Conservation (phyloP, 2,329 filamentous ascomycete species). For the Dactylonectria estremocensis region DNA sequence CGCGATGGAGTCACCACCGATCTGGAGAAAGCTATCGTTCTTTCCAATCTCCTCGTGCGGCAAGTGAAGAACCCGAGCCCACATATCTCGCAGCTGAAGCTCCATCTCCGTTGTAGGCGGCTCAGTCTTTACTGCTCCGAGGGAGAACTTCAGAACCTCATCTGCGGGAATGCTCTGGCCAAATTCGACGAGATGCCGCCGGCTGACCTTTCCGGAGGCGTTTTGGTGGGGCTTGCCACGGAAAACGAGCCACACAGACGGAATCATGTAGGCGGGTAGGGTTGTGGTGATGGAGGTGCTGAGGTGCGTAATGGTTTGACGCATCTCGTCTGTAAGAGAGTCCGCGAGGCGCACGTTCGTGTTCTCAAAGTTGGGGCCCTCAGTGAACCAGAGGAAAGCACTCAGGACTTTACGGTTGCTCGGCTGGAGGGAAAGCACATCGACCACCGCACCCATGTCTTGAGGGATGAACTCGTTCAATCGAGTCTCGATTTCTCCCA, state of each 20-base stretch:
- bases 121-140: conserved; percentile 16
- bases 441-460: conserved; percentile 39
- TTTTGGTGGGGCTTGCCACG: conserved; percentile 35
- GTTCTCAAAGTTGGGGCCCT: conserved; percentile 18
- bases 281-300: conserved; percentile 17
- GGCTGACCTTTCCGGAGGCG: conserved; percentile 39
- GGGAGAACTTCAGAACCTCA: conserved; percentile 1
- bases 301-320: conserved; percentile 7
- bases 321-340: conserved; percentile 14
- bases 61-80: conserved; percentile 32
- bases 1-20: conserved; percentile 56
- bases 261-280: conserved; percentile 58
- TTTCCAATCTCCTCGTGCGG: conserved; percentile 32
- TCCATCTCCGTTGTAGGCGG: background rate
- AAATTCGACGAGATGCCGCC: conserved; percentile 22
- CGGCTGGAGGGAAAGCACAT: conserved; percentile 19
- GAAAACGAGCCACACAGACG: conserved; percentile 55
- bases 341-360: background rate
- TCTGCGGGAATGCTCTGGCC: conserved; percentile 3
- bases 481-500: conserved; percentile 58
- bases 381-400: conserved; percentile 24
- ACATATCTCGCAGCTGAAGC: conserved; percentile 19
- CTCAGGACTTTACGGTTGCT: conserved; percentile 19
- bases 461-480: conserved; percentile 34
- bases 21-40: conserved; percentile 59